These are phyloP conservation scores for Cucumis hystrix DNA, from an alignment of 306 rosid species.

Conservation along the genomic window DNA sequence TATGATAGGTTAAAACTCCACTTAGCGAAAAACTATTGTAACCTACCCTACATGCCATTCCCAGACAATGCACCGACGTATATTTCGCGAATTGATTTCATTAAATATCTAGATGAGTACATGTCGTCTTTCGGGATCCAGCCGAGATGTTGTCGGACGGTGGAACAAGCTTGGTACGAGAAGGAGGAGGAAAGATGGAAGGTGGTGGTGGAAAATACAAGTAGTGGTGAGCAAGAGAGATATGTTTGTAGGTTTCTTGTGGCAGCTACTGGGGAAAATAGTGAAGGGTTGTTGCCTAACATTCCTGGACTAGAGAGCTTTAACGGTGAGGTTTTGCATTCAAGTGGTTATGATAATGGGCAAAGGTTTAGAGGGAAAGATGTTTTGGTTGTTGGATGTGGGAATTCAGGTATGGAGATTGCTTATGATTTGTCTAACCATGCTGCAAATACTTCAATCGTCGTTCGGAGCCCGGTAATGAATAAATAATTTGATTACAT, in stretches of 20 bases:
- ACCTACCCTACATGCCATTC: slow-evolving; percentile 42
- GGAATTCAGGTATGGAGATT: slow-evolving; percentile 73
- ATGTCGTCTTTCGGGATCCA: slow-evolving; percentile 13
- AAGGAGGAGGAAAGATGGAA: slow-evolving; percentile 19
- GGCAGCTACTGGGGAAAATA: slow-evolving; percentile 50
- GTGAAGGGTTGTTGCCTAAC: slow-evolving; percentile 24
- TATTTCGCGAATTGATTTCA: slow-evolving; percentile 24
- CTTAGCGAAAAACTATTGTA: slow-evolving; percentile 36
- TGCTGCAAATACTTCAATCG: slow-evolving; percentile 52
- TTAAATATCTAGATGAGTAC: slow-evolving; percentile 38
- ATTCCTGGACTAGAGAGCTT: slow-evolving; percentile 27
- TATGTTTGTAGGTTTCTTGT: slow-evolving; percentile 31
- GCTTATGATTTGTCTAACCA: slow-evolving; percentile 42
- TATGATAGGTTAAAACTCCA: slow-evolving; percentile 63
- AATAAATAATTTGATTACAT: too few species aligned
- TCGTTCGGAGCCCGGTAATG: slow-evolving; percentile 30
- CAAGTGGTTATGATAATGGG: slow-evolving; percentile 33
- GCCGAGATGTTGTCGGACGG: slow-evolving; percentile 13
- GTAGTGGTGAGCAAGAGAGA: slow-evolving; percentile 3
- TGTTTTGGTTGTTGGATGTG: slow-evolving; percentile 60
- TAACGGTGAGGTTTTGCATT: slow-evolving; percentile 35
- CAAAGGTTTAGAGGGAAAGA: slow-evolving; percentile 21
- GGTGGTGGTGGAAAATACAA: slow-evolving; percentile 7
- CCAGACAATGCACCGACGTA: slow-evolving; percentile 23
- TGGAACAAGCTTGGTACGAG: slow-evolving; percentile 15